These are phyloP conservation scores for Jaminaea rosea DNA, from an alignment of 1,284 basidiomycete species.

Conservation along the genomic window DNA sequence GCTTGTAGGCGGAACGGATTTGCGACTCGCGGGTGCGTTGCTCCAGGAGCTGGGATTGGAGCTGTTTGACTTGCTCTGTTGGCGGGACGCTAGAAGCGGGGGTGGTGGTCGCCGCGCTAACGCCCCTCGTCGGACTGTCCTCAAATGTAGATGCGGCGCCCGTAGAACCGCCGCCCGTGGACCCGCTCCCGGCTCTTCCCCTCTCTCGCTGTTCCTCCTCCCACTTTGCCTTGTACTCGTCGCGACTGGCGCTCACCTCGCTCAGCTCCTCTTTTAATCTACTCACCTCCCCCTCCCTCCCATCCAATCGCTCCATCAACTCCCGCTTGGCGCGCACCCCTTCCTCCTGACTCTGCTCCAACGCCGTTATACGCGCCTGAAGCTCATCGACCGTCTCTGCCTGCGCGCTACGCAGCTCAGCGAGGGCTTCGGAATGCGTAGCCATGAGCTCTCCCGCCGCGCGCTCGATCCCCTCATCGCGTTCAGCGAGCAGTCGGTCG, in stretches of 20 bases:
- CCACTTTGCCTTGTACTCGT: no score
- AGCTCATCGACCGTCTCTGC: slow-evolving; percentile 3
- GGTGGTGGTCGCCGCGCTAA: no score
- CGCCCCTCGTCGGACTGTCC: no score
- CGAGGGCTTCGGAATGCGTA: slow-evolving; percentile 1
- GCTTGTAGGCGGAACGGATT: slow-evolving; percentile 31
- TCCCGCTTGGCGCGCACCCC: slow-evolving; percentile 1
- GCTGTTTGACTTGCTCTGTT: slow-evolving; percentile 9
- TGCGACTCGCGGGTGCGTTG: slow-evolving; percentile 25
- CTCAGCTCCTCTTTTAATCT: no score
- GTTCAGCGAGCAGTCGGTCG: not conserved
- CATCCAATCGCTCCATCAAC: not conserved
- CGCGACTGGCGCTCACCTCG: no score
- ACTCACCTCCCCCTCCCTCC: slow-evolving; percentile 2
- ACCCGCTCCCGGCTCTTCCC: no score
- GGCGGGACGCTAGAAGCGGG: no score
- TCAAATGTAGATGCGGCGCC: no score
- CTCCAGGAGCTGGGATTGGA: slow-evolving; percentile 16
- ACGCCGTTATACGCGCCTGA: not conserved
- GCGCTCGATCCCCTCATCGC: not conserved
- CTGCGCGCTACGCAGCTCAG: not conserved
- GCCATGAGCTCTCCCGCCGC: not conserved
- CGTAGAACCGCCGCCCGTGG: no score
- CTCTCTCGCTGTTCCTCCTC: no score
- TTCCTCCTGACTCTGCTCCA: slow-evolving; percentile 3